Percentiles rank a stretch among this genome's conserved stretches.
Conservation (phyloP, 129 eudicot genomes). For the Arctium lappa region DNA sequence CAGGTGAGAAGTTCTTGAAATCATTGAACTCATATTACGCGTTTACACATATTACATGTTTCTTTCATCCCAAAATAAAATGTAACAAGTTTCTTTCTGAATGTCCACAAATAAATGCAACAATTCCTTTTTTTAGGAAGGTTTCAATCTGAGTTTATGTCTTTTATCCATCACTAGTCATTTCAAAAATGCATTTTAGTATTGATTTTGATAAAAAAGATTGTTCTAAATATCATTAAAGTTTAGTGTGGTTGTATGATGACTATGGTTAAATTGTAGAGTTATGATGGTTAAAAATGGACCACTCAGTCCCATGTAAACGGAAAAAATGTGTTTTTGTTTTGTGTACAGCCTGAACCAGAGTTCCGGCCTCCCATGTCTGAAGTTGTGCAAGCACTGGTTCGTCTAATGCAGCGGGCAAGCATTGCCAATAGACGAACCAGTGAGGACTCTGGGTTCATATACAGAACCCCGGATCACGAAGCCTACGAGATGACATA, state of each 20-base stretch:
- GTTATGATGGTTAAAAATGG: too few species aligned
- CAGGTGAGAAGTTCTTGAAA: conserved; percentile 52
- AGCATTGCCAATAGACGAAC: neutral
- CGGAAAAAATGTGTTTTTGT: neutral
- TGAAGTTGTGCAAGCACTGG: neutral
- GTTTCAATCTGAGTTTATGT: too few species aligned
- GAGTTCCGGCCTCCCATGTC: neutral
- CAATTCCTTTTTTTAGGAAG: too few species aligned
- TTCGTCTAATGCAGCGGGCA: neutral
- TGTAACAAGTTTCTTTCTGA: neutral
- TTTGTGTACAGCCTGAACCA: neutral
- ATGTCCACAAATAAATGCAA: neutral
- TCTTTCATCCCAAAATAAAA: neutral
- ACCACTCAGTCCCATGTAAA: too few species aligned
- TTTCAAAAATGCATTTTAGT: neutral
- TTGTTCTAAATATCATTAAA: neutral
- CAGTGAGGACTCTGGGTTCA: neutral
- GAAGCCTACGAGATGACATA: neutral
- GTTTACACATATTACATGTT: neutral
- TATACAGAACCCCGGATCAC: neutral
- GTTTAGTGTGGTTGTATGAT: too few species aligned
- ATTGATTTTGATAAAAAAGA: neutral
- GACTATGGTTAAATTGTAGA: neutral
- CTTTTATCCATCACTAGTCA: neutral
- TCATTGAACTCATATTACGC: neutral